Evolutionary conservation across 352 stramenopile genomes (phyloP), one percentile per base, ranked within the genome.

Genomic region (Globisporangium takayamanum): DNA sequence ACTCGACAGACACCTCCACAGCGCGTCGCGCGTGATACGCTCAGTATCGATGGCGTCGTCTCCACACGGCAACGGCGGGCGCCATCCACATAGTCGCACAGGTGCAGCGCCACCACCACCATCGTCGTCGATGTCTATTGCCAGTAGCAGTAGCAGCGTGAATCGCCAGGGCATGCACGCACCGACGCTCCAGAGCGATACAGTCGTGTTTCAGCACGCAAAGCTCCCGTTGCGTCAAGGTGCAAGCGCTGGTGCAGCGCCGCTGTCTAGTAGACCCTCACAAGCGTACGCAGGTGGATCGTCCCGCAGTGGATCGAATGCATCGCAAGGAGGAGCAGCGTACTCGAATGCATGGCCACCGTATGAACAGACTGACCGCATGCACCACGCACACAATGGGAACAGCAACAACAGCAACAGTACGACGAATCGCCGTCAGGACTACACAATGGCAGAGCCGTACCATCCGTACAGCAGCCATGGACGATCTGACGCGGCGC

Each of bases 201-300:
- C 78, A 0, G 72, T 88, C 30, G 75, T 88, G 22, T 88, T 88
- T 63, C 76, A 77, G 50, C 65, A 78, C 56, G 70, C 78, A 18
- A 86, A 84, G 50, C 60, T 78, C 14, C 75, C 72, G 25, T 59
- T 62, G 55, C 75, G 62, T 28, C 78, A 59, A 61, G 55, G 37
- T n/a, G 41, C 68, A 20, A 58, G 64, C n/a, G 60, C 63, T 14
- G 55, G 55, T 12, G 11, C 53, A 53, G 37, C 56, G 20, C 39
- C 50, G 26, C n/a, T 36, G 18, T 37, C 26, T 7, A n/a, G n/a
- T 5, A 26, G 22, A 18, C 20, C 42, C 25, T 42, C 42, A 26
- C 45, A 64, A 26, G 25, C 46, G 18, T 64, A 55, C 18, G 2
- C 3, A 6, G 39, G 8, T 15, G 28, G 6, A 12, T 39, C 33